These are phyloP conservation scores for Rhexocercosporidium sp. DNA, from an alignment of 2,329 filamentous ascomycete genomes.

Conservation along the genomic window DNA sequence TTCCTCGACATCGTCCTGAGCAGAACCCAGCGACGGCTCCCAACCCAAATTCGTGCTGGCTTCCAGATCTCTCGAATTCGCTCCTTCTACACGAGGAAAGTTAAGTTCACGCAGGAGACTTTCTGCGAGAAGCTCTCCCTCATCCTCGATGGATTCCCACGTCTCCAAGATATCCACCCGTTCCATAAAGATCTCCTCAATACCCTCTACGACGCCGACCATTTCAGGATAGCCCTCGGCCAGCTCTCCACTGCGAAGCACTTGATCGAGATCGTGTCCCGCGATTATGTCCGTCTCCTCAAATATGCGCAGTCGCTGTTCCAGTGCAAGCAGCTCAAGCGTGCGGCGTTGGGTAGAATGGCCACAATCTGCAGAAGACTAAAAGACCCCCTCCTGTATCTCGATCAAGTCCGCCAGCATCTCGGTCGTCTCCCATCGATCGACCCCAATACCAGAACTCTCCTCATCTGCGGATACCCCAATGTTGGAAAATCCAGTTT, in stretches of 20 bases:
- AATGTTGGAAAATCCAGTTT: constrained; percentile 99
- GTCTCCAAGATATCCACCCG: constrained; percentile 91
- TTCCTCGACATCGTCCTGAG: constrained; percentile 98
- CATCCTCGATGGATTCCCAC: constrained; percentile 92
- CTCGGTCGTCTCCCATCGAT: constrained; percentile 97
- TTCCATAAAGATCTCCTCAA: constrained; percentile 89
- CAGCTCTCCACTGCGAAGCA: constrained; percentile 96
- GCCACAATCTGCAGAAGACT: constrained; percentile 94
- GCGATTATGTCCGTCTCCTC: constrained; percentile 94
- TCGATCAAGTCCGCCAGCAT: constrained; percentile 97
- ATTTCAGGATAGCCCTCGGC: constrained; percentile 95
- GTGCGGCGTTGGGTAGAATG: constrained; percentile 95
- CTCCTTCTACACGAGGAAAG: constrained; percentile 94
- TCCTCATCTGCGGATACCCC: constrained; percentile 96
- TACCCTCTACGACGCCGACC: constrained; percentile 97
- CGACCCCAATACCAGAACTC: constrained; percentile 94
- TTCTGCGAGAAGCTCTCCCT: constrained; percentile 91
- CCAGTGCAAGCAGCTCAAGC: constrained; percentile 99
- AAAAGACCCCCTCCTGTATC: constrained; percentile 92
- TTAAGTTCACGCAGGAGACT: constrained; percentile 97
- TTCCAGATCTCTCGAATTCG: constrained; percentile 96
- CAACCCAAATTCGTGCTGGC: constrained; percentile 92
- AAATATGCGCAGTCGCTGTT: constrained; percentile 97
- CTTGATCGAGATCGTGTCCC: constrained; percentile 91
- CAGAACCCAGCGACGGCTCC: constrained; percentile 88